Evolutionary conservation across 495 filamentous ascomycete genomes (phyloP).

Genomic region (Penicillium egyptiacum): DNA sequence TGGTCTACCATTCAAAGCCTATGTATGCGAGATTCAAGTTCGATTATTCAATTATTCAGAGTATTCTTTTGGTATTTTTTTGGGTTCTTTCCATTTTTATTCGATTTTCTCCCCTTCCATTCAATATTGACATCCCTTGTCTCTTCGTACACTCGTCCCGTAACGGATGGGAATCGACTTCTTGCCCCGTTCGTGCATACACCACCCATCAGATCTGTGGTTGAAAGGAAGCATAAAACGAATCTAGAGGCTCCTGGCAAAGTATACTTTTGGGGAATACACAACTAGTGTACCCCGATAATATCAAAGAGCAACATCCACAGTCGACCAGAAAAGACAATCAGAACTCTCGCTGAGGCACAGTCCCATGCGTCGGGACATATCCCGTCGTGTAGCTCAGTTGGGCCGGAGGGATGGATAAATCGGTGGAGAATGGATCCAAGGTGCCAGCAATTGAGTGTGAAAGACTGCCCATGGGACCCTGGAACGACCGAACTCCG

Average conservation of each 20-base stretch:
- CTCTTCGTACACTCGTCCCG: not conserved
- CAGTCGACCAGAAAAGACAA: not conserved
- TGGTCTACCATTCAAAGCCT: not conserved
- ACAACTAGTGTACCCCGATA: not conserved
- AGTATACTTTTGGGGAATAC: slow-evolving; percentile 7
- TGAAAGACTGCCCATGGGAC: slow-evolving; percentile 26
- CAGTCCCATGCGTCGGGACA: slow-evolving; percentile 29
- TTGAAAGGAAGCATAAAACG: not conserved
- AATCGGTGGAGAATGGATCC: slow-evolving; percentile 36
- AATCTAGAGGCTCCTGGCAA: not conserved
- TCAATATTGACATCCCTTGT: not conserved
- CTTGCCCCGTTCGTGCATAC: not conserved
- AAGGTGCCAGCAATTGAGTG: slow-evolving; percentile 31
- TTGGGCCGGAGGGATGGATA: slow-evolving; percentile 36
- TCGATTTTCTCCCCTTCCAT: not conserved
- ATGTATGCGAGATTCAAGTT: not conserved
- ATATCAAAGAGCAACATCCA: not conserved
- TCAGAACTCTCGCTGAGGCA: slow-evolving; percentile 34
- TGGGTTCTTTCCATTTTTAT: not conserved
- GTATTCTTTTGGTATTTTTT: not conserved
- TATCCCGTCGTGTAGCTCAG: slow-evolving; percentile 38
- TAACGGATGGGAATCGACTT: not conserved
- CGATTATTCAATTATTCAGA: not conserved
- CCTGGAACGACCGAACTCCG: slow-evolving; percentile 30
- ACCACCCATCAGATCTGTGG: not conserved